phyloP scores from a whole-genome alignment of 805 yeast species.

The Yarrowia keelungensis region DNA sequence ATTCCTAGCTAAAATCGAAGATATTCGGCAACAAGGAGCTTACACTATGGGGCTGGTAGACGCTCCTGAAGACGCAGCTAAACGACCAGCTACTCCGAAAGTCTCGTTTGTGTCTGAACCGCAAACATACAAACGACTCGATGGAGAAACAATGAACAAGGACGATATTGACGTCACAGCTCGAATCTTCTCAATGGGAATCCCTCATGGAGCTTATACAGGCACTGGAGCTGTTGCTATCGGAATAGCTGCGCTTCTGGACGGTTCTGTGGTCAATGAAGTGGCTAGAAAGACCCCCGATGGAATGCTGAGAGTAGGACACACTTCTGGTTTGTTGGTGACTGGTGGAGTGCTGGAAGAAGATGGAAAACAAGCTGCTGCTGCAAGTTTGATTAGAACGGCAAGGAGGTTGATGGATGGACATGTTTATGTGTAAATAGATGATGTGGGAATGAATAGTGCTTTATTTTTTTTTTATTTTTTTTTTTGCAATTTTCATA shows the following conservation, averaged over 20 bases:
- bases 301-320: slow-evolving; percentile 33
- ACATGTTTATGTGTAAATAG: slow-evolving; percentile 9
- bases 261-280: slow-evolving; percentile 36
- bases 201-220: slow-evolving; percentile 40
- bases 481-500: no score
- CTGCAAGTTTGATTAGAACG: slow-evolving; percentile 10
- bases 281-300: slow-evolving; percentile 1
- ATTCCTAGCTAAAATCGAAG: slow-evolving; percentile 32
- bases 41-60: slow-evolving; percentile 39
- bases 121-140: slow-evolving; percentile 5
- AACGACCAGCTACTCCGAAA: slow-evolving; percentile 41
- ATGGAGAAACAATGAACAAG: slow-evolving; percentile 5
- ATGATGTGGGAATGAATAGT: no score
- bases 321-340: slow-evolving; percentile 27
- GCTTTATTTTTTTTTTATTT: no score
- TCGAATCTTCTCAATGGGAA: slow-evolving; percentile 40
- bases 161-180: slow-evolving; percentile 14
- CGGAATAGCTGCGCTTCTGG: slow-evolving; percentile 37
- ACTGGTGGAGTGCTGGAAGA: slow-evolving; percentile 26
- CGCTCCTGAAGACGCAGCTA: slow-evolving; percentile 36
- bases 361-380: slow-evolving; percentile 15
- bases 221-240: slow-evolving; percentile 41
- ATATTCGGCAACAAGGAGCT: slow-evolving; percentile 40
- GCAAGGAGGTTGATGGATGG: slow-evolving; percentile 36
- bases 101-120: slow-evolving; percentile 38